phyloP scores from a whole-genome alignment of 305 asterid species.

The Lippia alba region DNA sequence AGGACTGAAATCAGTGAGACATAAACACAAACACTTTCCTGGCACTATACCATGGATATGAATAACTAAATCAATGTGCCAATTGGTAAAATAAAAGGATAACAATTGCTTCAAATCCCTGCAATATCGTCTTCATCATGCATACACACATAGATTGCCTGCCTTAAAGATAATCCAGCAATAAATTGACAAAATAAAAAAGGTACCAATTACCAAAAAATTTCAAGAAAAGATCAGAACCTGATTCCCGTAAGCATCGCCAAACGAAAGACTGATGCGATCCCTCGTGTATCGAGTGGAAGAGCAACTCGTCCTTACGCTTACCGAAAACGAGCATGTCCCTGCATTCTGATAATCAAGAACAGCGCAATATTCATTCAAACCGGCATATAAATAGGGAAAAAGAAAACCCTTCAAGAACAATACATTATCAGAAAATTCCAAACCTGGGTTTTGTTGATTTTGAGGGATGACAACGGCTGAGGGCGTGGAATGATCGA shows the following conservation, averaged over 20 bases:
- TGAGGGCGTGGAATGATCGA: constrained; percentile 48
- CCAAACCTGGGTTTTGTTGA: constrained; percentile 58
- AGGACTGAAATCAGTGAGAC: background rate
- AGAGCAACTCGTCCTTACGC: constrained; percentile 79
- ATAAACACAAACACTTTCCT: background rate
- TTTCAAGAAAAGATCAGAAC: constrained; percentile 41
- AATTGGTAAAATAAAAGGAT: no score
- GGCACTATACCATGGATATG: background rate
- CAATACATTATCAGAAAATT: background rate
- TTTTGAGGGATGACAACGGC: constrained; percentile 45
- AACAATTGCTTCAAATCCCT: background rate
- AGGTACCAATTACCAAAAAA: background rate
- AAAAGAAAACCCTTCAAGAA: background rate
- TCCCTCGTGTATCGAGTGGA: constrained; percentile 77
- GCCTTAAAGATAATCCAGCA: no score
- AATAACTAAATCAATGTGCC: no score
- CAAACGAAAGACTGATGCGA: constrained; percentile 83
- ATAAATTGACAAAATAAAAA: background rate
- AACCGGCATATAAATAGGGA: background rate
- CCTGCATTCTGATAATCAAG: constrained; percentile 49
- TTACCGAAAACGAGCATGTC: constrained; percentile 68
- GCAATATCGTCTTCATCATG: background rate
- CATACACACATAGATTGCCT: constrained; percentile 1
- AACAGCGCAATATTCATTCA: background rate
- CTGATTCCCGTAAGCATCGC: constrained; percentile 98